Percentiles rank a stretch among this genome's conserved stretches.
Conservation (phyloP, 345 rosid species). For the Tarenaya hassleriana region DNA sequence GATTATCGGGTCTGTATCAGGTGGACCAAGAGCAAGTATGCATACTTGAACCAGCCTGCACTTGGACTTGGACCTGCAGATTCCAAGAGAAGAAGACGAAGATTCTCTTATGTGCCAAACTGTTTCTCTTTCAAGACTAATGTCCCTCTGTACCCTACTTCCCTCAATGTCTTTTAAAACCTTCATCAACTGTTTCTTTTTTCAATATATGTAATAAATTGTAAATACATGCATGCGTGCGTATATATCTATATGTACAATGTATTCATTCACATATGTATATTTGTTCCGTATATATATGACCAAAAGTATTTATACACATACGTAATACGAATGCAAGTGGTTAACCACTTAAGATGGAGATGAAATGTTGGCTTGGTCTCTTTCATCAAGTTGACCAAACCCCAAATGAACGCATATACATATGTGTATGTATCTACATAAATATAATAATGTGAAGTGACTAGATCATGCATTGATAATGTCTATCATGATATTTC, state of each 20-base stretch:
- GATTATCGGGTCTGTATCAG: conserved; percentile 32
- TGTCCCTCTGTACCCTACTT: conserved; percentile 45
- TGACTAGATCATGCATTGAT: conserved; percentile 23
- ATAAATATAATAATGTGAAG: conserved; percentile 8
- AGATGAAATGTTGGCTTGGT: conserved; percentile 15
- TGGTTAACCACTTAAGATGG: conserved; percentile 21
- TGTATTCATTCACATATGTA: no score
- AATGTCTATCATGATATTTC: conserved; percentile 25
- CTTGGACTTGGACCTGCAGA: conserved; percentile 41
- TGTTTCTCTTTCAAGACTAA: conserved; percentile 56
- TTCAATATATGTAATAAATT: conserved; percentile 8
- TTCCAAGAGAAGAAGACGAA: conserved; percentile 35
- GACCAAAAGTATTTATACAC: conserved; percentile 10
- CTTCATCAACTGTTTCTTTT: no score
- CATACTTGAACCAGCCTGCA: conserved; percentile 84
- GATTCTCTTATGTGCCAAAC: conserved; percentile 47
- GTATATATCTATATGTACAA: neutral
- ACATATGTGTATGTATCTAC: conserved; percentile 1
- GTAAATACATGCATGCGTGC: conserved; percentile 11
- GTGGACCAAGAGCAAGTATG: conserved; percentile 95
- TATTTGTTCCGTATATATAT: conserved; percentile 19
- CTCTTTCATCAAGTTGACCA: neutral
- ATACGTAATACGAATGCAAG: conserved; percentile 6
- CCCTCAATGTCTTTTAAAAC: conserved; percentile 50
- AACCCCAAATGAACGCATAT: neutral